phyloP scores from a whole-genome alignment of 371 early-diverging fungal species.

The Blakeslea trispora region DNA sequence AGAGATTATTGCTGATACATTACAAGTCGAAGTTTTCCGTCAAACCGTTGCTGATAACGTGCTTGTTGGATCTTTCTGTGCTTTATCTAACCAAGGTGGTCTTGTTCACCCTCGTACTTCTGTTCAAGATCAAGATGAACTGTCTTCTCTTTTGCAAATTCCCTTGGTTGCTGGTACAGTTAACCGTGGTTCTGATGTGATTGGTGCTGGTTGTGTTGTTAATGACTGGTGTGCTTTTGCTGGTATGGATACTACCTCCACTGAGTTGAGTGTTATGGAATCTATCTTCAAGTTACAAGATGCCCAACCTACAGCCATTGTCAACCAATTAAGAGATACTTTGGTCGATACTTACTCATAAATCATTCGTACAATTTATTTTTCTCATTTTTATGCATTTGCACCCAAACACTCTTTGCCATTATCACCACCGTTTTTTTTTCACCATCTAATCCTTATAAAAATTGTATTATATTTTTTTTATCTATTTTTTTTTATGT shows the following conservation, averaged over 20 bases:
- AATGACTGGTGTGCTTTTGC: constrained; percentile 99
- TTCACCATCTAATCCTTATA: too few relatives aligned
- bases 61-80: constrained; percentile 98
- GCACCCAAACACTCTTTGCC: neutral
- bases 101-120: constrained; percentile 97
- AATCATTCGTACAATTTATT: constrained; percentile 23
- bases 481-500: too few relatives aligned
- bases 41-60: constrained; percentile 99
- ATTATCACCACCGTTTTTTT: too few relatives aligned
- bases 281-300: constrained; percentile 97
- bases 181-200: constrained; percentile 98
- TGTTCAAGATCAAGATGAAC: constrained; percentile 97
- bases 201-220: constrained; percentile 98
- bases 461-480: too few relatives aligned
- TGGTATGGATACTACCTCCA: constrained; percentile 97
- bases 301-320: constrained; percentile 85
- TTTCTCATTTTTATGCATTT: too few relatives aligned
- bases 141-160: constrained; percentile 97
- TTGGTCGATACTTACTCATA: constrained; percentile 87
- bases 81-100: constrained; percentile 98
- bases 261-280: constrained; percentile 98
- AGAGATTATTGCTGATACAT: constrained; percentile 97
- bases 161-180: constrained; percentile 99
- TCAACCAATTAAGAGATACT: constrained; percentile 90
- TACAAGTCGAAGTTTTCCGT: constrained; percentile 98